phyloP scores from a whole-genome alignment of 108 stramenopile species.

The Cyclotella baltica region DNA sequence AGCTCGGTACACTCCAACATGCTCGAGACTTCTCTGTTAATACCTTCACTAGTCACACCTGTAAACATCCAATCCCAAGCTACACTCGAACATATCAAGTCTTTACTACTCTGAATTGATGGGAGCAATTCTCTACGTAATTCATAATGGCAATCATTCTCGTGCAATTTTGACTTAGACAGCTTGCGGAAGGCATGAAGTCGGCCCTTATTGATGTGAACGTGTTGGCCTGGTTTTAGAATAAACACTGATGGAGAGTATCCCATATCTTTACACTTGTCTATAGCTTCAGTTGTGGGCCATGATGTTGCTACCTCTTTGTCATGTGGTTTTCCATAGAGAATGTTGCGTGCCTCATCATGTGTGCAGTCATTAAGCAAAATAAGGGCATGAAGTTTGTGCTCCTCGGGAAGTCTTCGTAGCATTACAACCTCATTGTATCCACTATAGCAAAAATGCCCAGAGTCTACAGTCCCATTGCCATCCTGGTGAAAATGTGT shows the following conservation, averaged over 20 bases:
- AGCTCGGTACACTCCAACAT: slow-evolving; percentile 66
- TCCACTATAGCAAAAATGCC: slow-evolving; percentile 74
- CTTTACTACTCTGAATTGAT: slow-evolving; percentile 31
- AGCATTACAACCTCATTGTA: slow-evolving; percentile 91
- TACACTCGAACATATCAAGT: slow-evolving; percentile 74
- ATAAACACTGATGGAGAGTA: slow-evolving; percentile 89
- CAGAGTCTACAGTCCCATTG: slow-evolving; percentile 87
- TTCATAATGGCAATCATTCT: slow-evolving; percentile 69
- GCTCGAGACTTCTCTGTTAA: slow-evolving; percentile 69
- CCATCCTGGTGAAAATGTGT: slow-evolving; percentile 90
- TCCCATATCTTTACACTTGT: slow-evolving; percentile 73
- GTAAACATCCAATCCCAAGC: slow-evolving; percentile 95
- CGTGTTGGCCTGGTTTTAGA: slow-evolving; percentile 83
- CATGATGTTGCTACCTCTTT: no score
- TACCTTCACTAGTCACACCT: slow-evolving; percentile 70
- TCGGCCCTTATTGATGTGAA: slow-evolving; percentile 90
- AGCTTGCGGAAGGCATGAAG: slow-evolving; percentile 92
- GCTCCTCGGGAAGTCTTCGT: slow-evolving; percentile 75
- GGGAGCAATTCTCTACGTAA: slow-evolving; percentile 45
- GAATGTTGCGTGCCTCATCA: slow-evolving; percentile 43
- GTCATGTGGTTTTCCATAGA: slow-evolving; percentile 80
- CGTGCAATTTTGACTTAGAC: slow-evolving; percentile 49
- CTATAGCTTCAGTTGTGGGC: slow-evolving; percentile 65
- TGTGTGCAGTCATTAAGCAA: slow-evolving; percentile 45
- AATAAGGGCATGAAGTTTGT: slow-evolving; percentile 71